A percentile compares a stretch with the other conserved stretches of the same genome.
Evolutionary conservation across 1,284 basidiomycete species (phyloP).

Genomic region (Neolentinus lepideus): DNA sequence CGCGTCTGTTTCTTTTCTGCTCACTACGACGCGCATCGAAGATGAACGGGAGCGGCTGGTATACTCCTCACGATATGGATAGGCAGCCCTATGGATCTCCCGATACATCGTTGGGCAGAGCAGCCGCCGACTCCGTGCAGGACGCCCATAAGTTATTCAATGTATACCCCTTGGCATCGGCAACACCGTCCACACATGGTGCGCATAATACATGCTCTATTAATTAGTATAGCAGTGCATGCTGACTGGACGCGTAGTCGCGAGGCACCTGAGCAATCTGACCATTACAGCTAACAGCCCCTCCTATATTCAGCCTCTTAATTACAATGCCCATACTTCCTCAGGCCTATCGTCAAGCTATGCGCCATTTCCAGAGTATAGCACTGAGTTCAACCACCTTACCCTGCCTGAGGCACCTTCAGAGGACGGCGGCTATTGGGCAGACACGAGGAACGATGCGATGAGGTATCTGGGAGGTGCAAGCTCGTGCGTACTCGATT

Average conservation of each 20-base stretch:
- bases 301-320: conserved; percentile 52
- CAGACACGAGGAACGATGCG: conserved; percentile 42
- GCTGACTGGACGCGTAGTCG: conserved; percentile 32
- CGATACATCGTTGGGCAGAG: conserved; percentile 3
- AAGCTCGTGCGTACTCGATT: conserved; percentile 28
- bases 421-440: conserved; percentile 45
- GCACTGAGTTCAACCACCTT: conserved; percentile 43
- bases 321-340: conserved; percentile 32
- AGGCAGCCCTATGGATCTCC: conserved; percentile 2
- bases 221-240: conserved; percentile 7
- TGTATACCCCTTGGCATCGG: conserved; percentile 62
- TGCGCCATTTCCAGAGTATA: conserved; percentile 51
- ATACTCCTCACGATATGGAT: conserved; percentile 1
- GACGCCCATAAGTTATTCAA: conserved; percentile 56
- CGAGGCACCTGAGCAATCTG: conserved; percentile 54
- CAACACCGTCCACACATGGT: conserved; percentile 66
- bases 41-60: conserved; percentile 8
- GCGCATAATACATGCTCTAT: conserved; percentile 10
- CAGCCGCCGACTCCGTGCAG: conserved; percentile 37
- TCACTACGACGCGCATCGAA: background rate
- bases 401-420: conserved; percentile 28
- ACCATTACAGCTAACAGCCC: conserved; percentile 48
- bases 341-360: conserved; percentile 36
- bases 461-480: conserved; percentile 40
- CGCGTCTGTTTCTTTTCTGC: background rate